phyloP scores from a whole-genome alignment of 805 yeast genomes.

The Yamadazyma tumulicola region DNA sequence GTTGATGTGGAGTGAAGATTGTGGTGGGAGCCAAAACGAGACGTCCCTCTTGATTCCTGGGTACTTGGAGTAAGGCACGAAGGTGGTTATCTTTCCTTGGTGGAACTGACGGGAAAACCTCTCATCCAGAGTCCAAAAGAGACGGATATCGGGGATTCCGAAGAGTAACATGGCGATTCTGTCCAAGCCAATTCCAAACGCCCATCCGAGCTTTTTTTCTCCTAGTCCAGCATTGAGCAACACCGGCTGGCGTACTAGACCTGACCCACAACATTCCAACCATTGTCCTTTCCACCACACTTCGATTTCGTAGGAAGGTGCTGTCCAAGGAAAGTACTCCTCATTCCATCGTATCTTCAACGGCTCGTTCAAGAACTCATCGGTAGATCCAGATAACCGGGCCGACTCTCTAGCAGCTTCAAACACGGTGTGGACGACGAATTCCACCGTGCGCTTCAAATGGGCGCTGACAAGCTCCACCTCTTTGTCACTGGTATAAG shows the following conservation, averaged over 20 bases:
- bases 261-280: constrained; percentile 97
- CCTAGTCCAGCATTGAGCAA: constrained; percentile 64
- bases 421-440: constrained; percentile 78
- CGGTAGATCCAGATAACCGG: constrained; percentile 52
- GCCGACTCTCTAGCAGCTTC: constrained; percentile 65
- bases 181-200: constrained; percentile 94
- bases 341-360: constrained; percentile 90
- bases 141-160: constrained; percentile 91
- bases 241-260: constrained; percentile 79
- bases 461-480: constrained; percentile 69
- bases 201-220: constrained; percentile 81
- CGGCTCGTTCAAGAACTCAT: constrained; percentile 64
- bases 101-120: constrained; percentile 73
- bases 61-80: constrained; percentile 85
- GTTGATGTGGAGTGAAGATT: constrained; percentile 62
- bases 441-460: constrained; percentile 81
- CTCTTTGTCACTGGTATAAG: constrained; percentile 66
- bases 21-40: constrained; percentile 80
- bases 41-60: constrained; percentile 86
- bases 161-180: constrained; percentile 93
- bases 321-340: constrained; percentile 96
- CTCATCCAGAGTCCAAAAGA: constrained; percentile 85
- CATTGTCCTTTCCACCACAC: constrained; percentile 99
- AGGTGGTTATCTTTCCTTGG: constrained; percentile 61
- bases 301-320: constrained; percentile 97